phyloP scores from a whole-genome alignment of 192 early-diverging fungal species.

The Chytriomyces sp. region DNA sequence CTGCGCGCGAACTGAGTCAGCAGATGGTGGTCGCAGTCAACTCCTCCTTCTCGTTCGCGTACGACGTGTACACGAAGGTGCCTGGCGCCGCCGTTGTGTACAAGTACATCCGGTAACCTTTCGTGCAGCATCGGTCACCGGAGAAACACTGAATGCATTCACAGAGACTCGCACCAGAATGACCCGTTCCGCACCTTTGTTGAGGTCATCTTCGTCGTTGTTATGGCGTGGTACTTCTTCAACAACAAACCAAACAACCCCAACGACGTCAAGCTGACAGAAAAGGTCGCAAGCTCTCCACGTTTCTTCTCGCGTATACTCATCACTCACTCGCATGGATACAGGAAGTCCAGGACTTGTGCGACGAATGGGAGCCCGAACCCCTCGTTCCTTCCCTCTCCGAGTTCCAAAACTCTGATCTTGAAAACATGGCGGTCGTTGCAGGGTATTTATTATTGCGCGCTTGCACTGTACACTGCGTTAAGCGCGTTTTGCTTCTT shows the following conservation, averaged over 20 bases:
- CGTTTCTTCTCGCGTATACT: background rate
- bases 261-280: conserved; percentile 71
- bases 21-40: conserved; percentile 51
- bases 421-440: conserved; percentile 79
- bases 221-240: conserved; percentile 87
- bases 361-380: conserved; percentile 95
- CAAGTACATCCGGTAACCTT: conserved; percentile 63
- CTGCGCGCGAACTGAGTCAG: conserved; percentile 44
- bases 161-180: conserved; percentile 86
- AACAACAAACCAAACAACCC: conserved; percentile 74
- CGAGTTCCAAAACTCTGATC: conserved; percentile 60
- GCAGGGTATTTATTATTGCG: conserved; percentile 46
- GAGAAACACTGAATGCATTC: too few species aligned
- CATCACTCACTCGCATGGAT: background rate
- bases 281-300: conserved; percentile 62
- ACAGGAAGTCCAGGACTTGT: conserved; percentile 92
- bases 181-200: conserved; percentile 87
- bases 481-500: background rate
- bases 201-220: conserved; percentile 80
- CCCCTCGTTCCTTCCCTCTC: conserved; percentile 80
- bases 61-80: conserved; percentile 48
- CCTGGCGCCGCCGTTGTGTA: conserved; percentile 78
- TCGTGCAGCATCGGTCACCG: background rate
- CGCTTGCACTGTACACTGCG: background rate
- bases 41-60: conserved; percentile 47